Base-by-base conservation (phyloP, 1,284 basidiomycete species). In the Moesziomyces globuligerus region DNA sequence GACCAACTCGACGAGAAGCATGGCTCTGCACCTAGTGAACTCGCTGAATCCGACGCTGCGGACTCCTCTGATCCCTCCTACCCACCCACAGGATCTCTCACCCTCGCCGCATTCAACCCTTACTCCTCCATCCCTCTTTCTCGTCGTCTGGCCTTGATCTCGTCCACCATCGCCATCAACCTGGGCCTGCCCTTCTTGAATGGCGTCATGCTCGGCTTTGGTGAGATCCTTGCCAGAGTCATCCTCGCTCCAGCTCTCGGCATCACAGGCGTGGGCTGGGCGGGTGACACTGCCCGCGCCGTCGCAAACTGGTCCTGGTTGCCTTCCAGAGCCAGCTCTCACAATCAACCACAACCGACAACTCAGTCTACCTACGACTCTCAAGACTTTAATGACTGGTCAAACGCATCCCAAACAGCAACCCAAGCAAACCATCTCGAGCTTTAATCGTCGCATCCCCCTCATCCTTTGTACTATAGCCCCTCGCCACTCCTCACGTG, bases 141-240 rank as follows among this genome's bases (percentile, higher is more conserved):
- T 6, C 53, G 79, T 4, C 70, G 79, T 7, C 8, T 61, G 13
- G 46, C 67, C 0, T 61, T 81, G 6, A 84, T 96, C 57, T 80
- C 91, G 40, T 91, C 93, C 4, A 89, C 91, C 8, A 82, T 98
- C 57, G 91, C 91, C 36, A 94, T 98, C 84, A 98, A 98, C 83
- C 84, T 98, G 59, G 84, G 94, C 2, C 86, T 98, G 39, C 95
- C 95, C 0, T 98, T 98, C 82, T 87, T 98, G 44, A 98, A 98
- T 80, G 95, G 95, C 25, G 91, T 98, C 75, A 96, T 98, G 93
- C 88, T 98, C 44, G 95, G 95, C 10, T 94, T 98, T 79, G 95
- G 95, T 23, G 95, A 98, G 84, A 93, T 98, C 57, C 94, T 97
- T 79, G 95, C 94, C 18, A 89, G 93, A 82, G 90, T 93, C 64